These are phyloP conservation scores for Crepidotus variabilis DNA, from an alignment of 768 basidiomycete genomes.

Conservation along the genomic window DNA sequence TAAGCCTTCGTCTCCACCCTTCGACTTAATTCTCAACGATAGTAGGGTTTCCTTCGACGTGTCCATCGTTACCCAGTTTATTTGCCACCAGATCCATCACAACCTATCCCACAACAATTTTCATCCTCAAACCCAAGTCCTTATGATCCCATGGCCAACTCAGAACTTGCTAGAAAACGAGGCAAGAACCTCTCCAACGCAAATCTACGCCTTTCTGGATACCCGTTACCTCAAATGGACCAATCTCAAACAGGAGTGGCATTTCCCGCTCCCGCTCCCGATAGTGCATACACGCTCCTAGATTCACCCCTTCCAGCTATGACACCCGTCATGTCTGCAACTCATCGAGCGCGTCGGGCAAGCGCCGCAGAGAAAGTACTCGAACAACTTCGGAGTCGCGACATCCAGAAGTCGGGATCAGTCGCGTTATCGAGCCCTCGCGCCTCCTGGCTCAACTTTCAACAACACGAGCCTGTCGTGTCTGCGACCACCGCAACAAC, in stretches of 20 bases:
- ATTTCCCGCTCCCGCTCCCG: slow-evolving; percentile 14
- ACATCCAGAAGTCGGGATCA: slow-evolving; percentile 42
- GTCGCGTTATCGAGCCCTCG: slow-evolving; percentile 31
- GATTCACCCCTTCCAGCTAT: slow-evolving; percentile 14
- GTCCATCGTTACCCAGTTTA: slow-evolving; percentile 92
- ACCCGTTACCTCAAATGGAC: slow-evolving; percentile 16
- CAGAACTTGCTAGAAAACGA: slow-evolving; percentile 31
- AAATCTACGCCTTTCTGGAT: slow-evolving; percentile 23
- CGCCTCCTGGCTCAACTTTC: slow-evolving; percentile 41
- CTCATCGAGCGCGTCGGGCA: slow-evolving; percentile 43
- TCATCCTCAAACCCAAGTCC: slow-evolving; percentile 14
- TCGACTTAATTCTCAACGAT: too few species aligned
- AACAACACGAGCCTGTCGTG: slow-evolving; percentile 28
- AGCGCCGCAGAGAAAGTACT: slow-evolving; percentile 70
- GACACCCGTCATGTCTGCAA: slow-evolving; percentile 25
- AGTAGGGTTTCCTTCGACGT: slow-evolving; percentile 83
- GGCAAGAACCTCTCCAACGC: slow-evolving; percentile 32
- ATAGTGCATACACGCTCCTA: slow-evolving; percentile 11
- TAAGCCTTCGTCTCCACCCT: slow-evolving; percentile 17
- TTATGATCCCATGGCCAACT: slow-evolving; percentile 10
- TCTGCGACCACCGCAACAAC: slow-evolving; percentile 11
- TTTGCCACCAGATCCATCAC: slow-evolving; percentile 35
- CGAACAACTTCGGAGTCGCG: slow-evolving; percentile 58
- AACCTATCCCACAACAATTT: slow-evolving; percentile 10
- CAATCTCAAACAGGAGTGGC: slow-evolving; percentile 16